A percentile compares a stretch with the other conserved stretches of the same genome.
phyloP scores from a whole-genome alignment of 768 basidiomycete species.

The Hypholoma fasciculare region DNA sequence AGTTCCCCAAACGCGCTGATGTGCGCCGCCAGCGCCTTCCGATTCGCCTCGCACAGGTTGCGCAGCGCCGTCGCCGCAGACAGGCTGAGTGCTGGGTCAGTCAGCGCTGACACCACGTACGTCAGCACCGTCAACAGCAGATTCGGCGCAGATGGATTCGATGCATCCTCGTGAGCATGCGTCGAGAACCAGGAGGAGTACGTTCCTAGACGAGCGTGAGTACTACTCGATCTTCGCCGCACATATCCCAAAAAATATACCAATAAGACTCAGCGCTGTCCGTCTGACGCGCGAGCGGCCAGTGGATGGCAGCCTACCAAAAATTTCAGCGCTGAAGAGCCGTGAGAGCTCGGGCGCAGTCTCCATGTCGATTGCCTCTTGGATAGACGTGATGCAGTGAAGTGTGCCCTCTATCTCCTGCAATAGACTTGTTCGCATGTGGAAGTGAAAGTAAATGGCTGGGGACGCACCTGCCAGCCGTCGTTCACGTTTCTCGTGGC shows the following conservation, averaged over 20 bases:
- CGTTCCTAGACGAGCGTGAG: conserved; percentile 42
- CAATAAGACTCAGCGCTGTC: conserved; percentile 74
- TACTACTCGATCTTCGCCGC: not conserved
- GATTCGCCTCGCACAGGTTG: conserved; percentile 87
- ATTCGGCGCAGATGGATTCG: conserved; percentile 28
- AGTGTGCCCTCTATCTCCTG: conserved; percentile 87
- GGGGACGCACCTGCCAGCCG: conserved; percentile 70
- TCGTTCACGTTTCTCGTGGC: conserved; percentile 38
- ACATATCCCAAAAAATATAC: conserved; percentile 35
- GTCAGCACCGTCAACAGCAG: conserved; percentile 65
- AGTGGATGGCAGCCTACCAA: conserved; percentile 65
- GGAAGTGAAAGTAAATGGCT: not conserved
- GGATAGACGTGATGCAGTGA: conserved; percentile 83
- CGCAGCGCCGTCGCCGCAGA: conserved; percentile 82
- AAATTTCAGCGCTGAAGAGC: conserved; percentile 72
- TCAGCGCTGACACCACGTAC: conserved; percentile 71
- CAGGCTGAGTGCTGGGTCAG: conserved; percentile 62
- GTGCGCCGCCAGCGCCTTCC: conserved; percentile 79
- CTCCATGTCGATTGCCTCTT: conserved; percentile 76
- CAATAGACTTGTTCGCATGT: too few relatives aligned
- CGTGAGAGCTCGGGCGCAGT: conserved; percentile 53
- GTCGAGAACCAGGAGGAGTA: conserved; percentile 83
- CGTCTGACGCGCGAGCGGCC: conserved; percentile 68
- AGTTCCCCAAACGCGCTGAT: conserved; percentile 84
- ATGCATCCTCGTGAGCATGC: conserved; percentile 23